These are phyloP conservation scores for Trypanosomatidae sp. DNA, from an alignment of 208 protist species.

Conservation along the genomic window DNA sequence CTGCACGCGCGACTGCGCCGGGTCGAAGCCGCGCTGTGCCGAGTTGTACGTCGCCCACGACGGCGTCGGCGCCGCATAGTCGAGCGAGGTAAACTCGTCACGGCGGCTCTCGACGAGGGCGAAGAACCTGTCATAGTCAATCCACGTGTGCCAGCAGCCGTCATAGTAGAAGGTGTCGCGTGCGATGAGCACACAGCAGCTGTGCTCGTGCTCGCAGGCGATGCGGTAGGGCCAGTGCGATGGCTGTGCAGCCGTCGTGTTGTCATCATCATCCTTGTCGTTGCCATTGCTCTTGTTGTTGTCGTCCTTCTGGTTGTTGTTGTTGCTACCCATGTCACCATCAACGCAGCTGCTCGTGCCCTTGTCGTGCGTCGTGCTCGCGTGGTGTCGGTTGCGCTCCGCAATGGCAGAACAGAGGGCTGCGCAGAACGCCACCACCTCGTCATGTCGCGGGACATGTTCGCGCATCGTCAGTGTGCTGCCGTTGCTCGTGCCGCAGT, in stretches of 20 bases:
- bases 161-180: constrained; percentile 73
- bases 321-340: constrained; percentile 3
- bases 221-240: constrained; percentile 67
- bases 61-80: constrained; percentile 68
- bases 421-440: constrained; percentile 86
- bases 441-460: constrained; percentile 91
- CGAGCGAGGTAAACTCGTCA: constrained; percentile 47
- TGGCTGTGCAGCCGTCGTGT: constrained; percentile 12
- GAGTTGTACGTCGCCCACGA: constrained; percentile 74
- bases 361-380: constrained; percentile 4
- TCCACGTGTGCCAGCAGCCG: constrained; percentile 82
- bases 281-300: not conserved
- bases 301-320: not conserved
- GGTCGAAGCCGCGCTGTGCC: constrained; percentile 82
- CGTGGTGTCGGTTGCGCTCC: constrained; percentile 20
- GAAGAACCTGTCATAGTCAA: constrained; percentile 82
- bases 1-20: constrained; percentile 46
- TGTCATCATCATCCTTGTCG: constrained; percentile 4
- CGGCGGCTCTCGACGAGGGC: constrained; percentile 24
- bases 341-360: too few relatives aligned
- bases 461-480: constrained; percentile 85
- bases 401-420: constrained; percentile 40
- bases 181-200: constrained; percentile 86
- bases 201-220: constrained; percentile 88
- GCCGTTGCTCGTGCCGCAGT: constrained; percentile 78